phyloP scores from a whole-genome alignment of 352 stramenopile species.

The Blastocystis sp. region DNA sequence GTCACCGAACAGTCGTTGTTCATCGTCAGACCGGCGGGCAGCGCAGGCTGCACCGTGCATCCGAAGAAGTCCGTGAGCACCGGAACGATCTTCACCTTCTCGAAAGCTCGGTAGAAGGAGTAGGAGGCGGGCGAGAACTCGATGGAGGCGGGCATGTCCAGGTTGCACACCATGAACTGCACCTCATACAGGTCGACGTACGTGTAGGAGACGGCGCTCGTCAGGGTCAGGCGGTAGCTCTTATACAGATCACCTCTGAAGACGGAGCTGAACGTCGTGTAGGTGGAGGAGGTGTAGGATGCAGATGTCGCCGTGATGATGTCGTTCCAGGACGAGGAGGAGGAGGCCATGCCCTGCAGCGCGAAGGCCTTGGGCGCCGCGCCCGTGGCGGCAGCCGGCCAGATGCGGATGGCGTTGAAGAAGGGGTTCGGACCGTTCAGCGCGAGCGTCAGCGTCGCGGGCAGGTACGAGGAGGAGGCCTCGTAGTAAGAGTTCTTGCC shows the following conservation, averaged over 20 bases:
- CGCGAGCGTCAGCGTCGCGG: not conserved
- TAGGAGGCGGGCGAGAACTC: not conserved
- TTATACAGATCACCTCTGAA: too few relatives aligned
- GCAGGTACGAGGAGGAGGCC: not conserved
- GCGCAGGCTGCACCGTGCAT: too few relatives aligned
- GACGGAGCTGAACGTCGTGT: not conserved
- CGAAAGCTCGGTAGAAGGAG: not conserved
- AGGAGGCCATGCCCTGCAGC: not conserved
- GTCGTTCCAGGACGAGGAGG: not conserved
- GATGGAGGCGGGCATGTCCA: not conserved
- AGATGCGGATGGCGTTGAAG: constrained; percentile 16
- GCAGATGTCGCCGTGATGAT: not conserved
- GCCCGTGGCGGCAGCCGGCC: not conserved
- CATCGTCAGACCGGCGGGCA: too few relatives aligned
- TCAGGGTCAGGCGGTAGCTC: too few relatives aligned
- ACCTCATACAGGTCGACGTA: constrained; percentile 2
- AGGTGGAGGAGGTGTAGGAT: not conserved
- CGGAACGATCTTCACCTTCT: constrained; percentile 2
- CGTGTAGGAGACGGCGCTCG: too few relatives aligned
- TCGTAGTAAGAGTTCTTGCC: constrained; percentile 5
- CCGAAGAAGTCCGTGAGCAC: too few relatives aligned
- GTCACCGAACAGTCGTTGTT: too few relatives aligned
- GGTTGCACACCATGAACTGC: constrained; percentile 53
- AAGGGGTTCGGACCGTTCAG: not conserved
- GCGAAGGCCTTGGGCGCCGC: not conserved